Evolutionary conservation across 179 eudicot genomes (phyloP), one percentile per base, ranked within the genome.

Genomic region (Dionaea muscipula): DNA sequence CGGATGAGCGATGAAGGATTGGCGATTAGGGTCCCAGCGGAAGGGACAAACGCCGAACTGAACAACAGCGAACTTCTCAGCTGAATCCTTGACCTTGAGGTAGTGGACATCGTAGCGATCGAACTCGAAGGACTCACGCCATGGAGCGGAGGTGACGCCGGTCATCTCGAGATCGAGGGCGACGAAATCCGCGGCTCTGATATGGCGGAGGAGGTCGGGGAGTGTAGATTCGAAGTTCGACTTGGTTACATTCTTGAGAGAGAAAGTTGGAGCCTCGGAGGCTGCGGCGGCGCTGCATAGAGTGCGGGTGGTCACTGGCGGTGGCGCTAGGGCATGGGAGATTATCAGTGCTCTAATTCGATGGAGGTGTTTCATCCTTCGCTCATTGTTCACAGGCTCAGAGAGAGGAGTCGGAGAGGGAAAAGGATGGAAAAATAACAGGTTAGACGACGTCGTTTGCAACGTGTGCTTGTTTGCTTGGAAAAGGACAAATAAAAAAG

Each of bases 11-110:
- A 91, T 21, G 60, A 87, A 87, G 18, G 83, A 72, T 18, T 53
- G 57, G 21, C 56, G 67, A 11, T 45, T 8, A 11, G 72, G 35
- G 64, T 91, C 95, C 94, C 86, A 91, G 0, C 94, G 88, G 53
- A 91, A 91, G n/a, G 98, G 98, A 46, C 98, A 91, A 14, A 91
- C 91, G 15, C 95, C 95, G 37, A 91, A 82, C 74, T 91, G 98
- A 55, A 91, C 75, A 44, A 87, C 88, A 17, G 88, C 91, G 54
- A 91, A 87, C 61, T 87, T 91, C 69, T 80, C 76, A 3, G 91
- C 94, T 11, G 95, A 86, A 59, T 87, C 93, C n/a, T 80, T 91
- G 7, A 82, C 75, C 51, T 91, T 91, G 50, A 91, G 82, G 51
- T 87, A 91, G 0, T 77, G 74, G 17, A 91, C 59, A 48, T 91